phyloP scores from a whole-genome alignment of 345 rosid genomes.

The Citrus australasica region DNA sequence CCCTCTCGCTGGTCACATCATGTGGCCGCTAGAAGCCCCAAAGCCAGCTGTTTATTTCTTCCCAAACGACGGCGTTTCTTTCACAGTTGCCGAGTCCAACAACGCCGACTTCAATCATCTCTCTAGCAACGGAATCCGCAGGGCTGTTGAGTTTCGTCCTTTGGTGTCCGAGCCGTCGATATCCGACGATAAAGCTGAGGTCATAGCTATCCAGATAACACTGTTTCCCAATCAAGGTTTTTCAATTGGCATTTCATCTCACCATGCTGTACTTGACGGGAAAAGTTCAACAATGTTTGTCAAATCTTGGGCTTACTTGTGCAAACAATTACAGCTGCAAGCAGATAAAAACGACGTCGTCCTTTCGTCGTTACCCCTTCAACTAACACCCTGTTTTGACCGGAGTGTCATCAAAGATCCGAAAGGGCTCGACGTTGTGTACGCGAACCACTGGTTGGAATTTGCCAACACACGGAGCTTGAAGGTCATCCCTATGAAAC shows the following conservation, averaged over 20 bases:
- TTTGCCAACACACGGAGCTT: slow-evolving; percentile 4
- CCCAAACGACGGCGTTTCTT: slow-evolving; percentile 23
- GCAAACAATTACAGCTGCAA: slow-evolving; percentile 4
- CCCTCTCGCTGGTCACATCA: slow-evolving; percentile 31
- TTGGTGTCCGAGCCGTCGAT: slow-evolving; percentile 27
- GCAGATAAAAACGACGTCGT: no score
- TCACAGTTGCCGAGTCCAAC: slow-evolving; percentile 37
- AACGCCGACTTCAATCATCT: slow-evolving; percentile 22
- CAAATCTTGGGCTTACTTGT: slow-evolving; percentile 39
- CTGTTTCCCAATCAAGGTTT: slow-evolving; percentile 33
- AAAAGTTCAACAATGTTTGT: slow-evolving; percentile 30
- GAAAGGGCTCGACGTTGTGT: background rate
- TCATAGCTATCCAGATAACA: slow-evolving; percentile 27
- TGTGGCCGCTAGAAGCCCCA: slow-evolving; percentile 17
- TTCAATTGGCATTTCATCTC: slow-evolving; percentile 30
- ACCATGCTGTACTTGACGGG: slow-evolving; percentile 41
- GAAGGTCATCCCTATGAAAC: background rate
- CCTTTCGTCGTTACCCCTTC: slow-evolving; percentile 12
- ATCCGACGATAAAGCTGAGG: slow-evolving; percentile 13
- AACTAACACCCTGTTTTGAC: slow-evolving; percentile 7
- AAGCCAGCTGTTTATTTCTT: slow-evolving; percentile 23
- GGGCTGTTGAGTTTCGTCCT: slow-evolving; percentile 25
- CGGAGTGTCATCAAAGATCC: slow-evolving; percentile 18
- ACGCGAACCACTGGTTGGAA: background rate
- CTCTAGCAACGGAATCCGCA: background rate